phyloP scores from a whole-genome alignment of 208 protist species.

The Dictyostelium gargantuum region DNA sequence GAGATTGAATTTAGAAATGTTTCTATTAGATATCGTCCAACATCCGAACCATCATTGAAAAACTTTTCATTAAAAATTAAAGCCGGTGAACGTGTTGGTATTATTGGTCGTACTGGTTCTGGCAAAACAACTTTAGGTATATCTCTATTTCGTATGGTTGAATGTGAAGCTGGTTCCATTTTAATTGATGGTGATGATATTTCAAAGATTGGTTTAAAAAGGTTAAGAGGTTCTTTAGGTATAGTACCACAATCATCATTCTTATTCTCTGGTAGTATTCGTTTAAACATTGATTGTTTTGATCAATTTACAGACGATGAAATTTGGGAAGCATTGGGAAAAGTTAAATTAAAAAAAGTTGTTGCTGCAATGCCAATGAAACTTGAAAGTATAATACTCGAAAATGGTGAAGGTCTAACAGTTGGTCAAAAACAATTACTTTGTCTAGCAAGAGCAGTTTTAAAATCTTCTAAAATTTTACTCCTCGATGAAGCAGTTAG shows the following conservation, averaged over 20 bases:
- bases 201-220: slow-evolving; percentile 87
- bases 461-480: slow-evolving; percentile 91
- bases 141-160: slow-evolving; percentile 91
- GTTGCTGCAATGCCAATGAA: slow-evolving; percentile 24
- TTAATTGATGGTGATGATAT: slow-evolving; percentile 91
- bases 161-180: slow-evolving; percentile 84
- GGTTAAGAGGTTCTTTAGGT: slow-evolving; percentile 91
- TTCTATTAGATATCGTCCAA: slow-evolving; percentile 40
- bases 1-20: slow-evolving; percentile 62
- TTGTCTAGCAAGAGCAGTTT: slow-evolving; percentile 94
- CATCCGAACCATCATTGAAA: slow-evolving; percentile 24
- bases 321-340: slow-evolving; percentile 80
- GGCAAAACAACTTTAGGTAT: slow-evolving; percentile 88
- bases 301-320: slow-evolving; percentile 78
- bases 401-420: slow-evolving; percentile 90
- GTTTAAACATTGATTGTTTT: slow-evolving; percentile 89
- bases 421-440: slow-evolving; percentile 96
- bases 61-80: background rate
- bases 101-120: slow-evolving; percentile 90
- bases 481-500: slow-evolving; percentile 97
- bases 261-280: slow-evolving; percentile 91
- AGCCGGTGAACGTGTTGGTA: slow-evolving; percentile 84
- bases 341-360: slow-evolving; percentile 67
- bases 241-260: slow-evolving; percentile 98
- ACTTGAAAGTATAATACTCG: background rate